phyloP scores from a whole-genome alignment of 1,139 yeast species.

The Geotrichum klebahnii region DNA sequence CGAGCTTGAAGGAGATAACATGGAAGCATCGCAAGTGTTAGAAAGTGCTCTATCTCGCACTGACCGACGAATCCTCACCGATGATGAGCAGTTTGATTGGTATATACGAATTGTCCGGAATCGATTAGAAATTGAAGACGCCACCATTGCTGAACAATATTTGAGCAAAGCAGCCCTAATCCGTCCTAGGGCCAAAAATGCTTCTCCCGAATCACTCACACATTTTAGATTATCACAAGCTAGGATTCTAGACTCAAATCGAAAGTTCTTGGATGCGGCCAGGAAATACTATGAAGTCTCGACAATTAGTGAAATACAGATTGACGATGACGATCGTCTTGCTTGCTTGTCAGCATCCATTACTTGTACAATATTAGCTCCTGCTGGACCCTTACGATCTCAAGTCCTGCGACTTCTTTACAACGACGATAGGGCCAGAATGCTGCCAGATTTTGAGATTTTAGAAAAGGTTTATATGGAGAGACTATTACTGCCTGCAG shows the following conservation, averaged over 20 bases:
- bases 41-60: conserved; percentile 31
- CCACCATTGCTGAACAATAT: conserved; percentile 36
- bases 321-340: conserved; percentile 34
- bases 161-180: conserved; percentile 35
- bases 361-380: conserved; percentile 36
- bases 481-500: conserved; percentile 33
- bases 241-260: conserved; percentile 35
- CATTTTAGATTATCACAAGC: conserved; percentile 39
- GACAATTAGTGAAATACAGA: conserved; percentile 26
- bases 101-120: conserved; percentile 36
- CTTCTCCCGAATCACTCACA: conserved; percentile 25
- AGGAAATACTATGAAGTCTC: conserved; percentile 37
- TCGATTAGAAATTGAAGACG: conserved; percentile 36
- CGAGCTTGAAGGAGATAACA: conserved; percentile 29
- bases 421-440: conserved; percentile 36
- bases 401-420: conserved; percentile 34
- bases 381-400: conserved; percentile 40
- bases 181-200: conserved; percentile 25
- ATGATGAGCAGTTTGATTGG: conserved; percentile 32
- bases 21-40: conserved; percentile 33
- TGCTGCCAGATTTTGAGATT: conserved; percentile 28
- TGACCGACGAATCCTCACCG: conserved; percentile 29
- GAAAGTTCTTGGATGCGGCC: conserved; percentile 38
- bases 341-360: conserved; percentile 37
- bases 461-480: conserved; percentile 36